phyloP scores from a whole-genome alignment of 2,329 filamentous ascomycete species.

The Chalaropsis thielavioides region DNA sequence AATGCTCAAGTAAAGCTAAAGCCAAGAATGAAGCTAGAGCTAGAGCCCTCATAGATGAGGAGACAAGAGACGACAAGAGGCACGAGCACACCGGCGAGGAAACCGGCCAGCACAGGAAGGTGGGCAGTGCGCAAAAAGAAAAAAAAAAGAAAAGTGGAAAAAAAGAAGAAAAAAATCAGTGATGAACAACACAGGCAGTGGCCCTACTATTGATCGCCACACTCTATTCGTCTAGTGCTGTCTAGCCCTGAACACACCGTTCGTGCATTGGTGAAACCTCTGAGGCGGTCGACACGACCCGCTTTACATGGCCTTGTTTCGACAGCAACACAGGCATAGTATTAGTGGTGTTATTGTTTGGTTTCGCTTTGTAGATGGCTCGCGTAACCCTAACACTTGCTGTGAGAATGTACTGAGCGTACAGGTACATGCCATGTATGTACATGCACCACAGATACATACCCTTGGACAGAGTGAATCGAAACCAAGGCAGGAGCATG shows the following conservation, averaged over 20 bases:
- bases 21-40: not conserved
- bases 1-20: not conserved
- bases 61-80: not conserved
- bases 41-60: not conserved
- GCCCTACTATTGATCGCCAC: not conserved
- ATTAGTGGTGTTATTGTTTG: not conserved
- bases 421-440: not conserved
- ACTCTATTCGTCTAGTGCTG: not conserved
- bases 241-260: not conserved
- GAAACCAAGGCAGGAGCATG: no score
- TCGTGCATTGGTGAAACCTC: not conserved
- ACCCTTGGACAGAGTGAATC: no score
- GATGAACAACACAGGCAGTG: no score
- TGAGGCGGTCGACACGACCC: not conserved
- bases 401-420: not conserved
- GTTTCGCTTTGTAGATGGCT: not conserved
- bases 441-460: no score
- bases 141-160: no score
- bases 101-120: not conserved
- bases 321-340: not conserved
- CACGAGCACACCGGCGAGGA: not conserved
- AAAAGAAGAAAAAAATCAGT: not conserved
- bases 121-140: no score
- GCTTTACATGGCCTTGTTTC: not conserved
- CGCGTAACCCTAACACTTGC: not conserved